Percentiles rank a stretch among this genome's conserved stretches.
Evolutionary conservation across 2,329 filamentous ascomycete genomes (phyloP).

Genomic region (Akanthomyces muscarius): DNA sequence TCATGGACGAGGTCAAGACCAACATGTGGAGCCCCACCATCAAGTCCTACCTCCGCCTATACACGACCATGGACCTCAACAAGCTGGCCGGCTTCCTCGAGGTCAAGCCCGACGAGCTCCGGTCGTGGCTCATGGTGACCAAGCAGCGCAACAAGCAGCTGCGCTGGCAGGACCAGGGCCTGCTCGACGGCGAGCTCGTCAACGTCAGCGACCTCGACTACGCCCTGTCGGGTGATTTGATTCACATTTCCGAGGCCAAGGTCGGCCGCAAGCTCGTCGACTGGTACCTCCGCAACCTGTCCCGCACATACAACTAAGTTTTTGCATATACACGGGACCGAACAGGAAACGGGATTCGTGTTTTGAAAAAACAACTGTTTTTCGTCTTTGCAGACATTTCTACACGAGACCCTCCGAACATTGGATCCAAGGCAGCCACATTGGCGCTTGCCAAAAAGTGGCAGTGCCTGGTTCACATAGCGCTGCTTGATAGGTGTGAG

Average conservation of each 20-base stretch:
- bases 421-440: conserved; percentile 6
- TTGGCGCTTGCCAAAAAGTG: conserved; percentile 1
- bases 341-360: neutral
- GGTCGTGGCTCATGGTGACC: conserved; percentile 91
- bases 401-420: neutral
- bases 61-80: conserved; percentile 98
- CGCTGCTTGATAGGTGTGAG: conserved; percentile 3
- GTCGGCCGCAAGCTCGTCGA: conserved; percentile 95
- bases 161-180: conserved; percentile 81
- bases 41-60: conserved; percentile 97
- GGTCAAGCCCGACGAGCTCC: conserved; percentile 91
- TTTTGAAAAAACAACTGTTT: neutral
- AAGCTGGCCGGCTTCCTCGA: conserved; percentile 98
- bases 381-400: conserved; percentile 5
- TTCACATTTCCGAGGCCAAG: conserved; percentile 98
- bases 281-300: conserved; percentile 97
- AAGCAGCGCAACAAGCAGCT: conserved; percentile 98
- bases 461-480: neutral
- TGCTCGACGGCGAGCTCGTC: conserved; percentile 88
- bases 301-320: conserved; percentile 73
- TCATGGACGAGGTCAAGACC: conserved; percentile 99
- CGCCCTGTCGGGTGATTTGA: conserved; percentile 91
- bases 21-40: conserved; percentile 98
- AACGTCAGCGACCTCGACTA: conserved; percentile 97
- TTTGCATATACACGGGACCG: neutral